Conservation (phyloP, 2,329 filamentous ascomycete species). For the Cercospora canescens region DNA sequence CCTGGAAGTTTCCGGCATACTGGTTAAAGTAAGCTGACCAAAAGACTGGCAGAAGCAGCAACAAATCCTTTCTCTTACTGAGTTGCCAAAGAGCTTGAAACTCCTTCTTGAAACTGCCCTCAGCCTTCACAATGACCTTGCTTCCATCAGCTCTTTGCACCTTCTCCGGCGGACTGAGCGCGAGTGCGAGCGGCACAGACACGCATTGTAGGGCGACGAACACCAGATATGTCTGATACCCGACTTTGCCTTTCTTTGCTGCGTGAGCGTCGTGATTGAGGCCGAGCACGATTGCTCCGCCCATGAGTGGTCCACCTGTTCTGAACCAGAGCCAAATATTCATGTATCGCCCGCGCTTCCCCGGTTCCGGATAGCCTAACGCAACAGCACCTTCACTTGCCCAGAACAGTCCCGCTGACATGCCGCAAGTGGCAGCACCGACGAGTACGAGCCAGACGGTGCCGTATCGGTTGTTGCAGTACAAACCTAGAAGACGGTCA, state of each 20-base stretch:
- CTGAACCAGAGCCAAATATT: constrained; percentile 54
- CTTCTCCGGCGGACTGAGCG: constrained; percentile 43
- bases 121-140: constrained; percentile 39
- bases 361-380: constrained; percentile 50
- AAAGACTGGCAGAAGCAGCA: constrained; percentile 46
- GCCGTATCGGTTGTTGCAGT: constrained; percentile 53
- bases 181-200: constrained; percentile 40
- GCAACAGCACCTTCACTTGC: constrained; percentile 53
- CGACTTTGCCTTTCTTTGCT: constrained; percentile 38
- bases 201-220: constrained; percentile 45
- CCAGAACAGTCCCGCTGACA: constrained; percentile 55
- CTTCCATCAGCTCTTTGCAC: constrained; percentile 46
- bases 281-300: constrained; percentile 49
- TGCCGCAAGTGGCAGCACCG: constrained; percentile 50
- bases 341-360: constrained; percentile 50
- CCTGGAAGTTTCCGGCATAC: constrained; percentile 51
- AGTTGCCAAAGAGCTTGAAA: constrained; percentile 40
- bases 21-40: constrained; percentile 50
- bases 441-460: constrained; percentile 55
- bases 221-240: constrained; percentile 44
- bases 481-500: constrained; percentile 38
- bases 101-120: constrained; percentile 44
- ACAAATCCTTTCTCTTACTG: constrained; percentile 32
- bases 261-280: constrained; percentile 50
- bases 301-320: constrained; percentile 51